Evolutionary conservation across 202 grass and related monocot genomes (phyloP), one percentile per base, ranked within the genome.

Genomic region (Musa balbisiana): DNA sequence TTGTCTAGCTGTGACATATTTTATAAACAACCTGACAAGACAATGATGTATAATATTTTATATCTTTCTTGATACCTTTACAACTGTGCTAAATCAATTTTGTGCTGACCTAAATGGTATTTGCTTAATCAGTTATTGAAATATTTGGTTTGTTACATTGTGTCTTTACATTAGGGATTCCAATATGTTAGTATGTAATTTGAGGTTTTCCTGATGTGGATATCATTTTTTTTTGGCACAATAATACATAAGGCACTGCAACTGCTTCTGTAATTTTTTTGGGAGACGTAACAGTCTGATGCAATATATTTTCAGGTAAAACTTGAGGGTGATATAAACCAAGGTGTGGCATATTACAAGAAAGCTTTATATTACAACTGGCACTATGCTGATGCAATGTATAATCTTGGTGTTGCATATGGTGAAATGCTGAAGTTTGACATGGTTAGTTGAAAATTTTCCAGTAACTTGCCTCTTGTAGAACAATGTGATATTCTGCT

Each of bases 391-490:
- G 95, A 95, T 95, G 95, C 95, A 2, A 88, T 99, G 91, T 99
- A 99, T 85, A 99, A 99, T 81, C 95, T 99, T 76, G 95, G 95
- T 5, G 91, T 99, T 77, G 91, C 95, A 76, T 95, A 99, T 82
- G 95, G 91, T 80, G 95, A 99, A 95, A 99, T 99, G 89, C 85
- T 99, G 64, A 82, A 92, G 64, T 99, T 95, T 92, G 95, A 99
- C 69, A 99, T 90, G 95, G 95, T 98, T 55, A 86, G 94, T 93
- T 67, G 21, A 69, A 68, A 55, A 72, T 50, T 82, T 43, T 59
- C 23, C 10, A n/a, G 12, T 73, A 27, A 20, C 1, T 62, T 80
- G 51, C 51, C 16, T 26, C 11, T 72, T 23, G 33, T 49, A 55
- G 58, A 63, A 62, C 16, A 49, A 73, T 52, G 20, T 72, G 19